Base-by-base conservation (phyloP, 257 asterid species). In the Fraxinus quadrangulata region DNA sequence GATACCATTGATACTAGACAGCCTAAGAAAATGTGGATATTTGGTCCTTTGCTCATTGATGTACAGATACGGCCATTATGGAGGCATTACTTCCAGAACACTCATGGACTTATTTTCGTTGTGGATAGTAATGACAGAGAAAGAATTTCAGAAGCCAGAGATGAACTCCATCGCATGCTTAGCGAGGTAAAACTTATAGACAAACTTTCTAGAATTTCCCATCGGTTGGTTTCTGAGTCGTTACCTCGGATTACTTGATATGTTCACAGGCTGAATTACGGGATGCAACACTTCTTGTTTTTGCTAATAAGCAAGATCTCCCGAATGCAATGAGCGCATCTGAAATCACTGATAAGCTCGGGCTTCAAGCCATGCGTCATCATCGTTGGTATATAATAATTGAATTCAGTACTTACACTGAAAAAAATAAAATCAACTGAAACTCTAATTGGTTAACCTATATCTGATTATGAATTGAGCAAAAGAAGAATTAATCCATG, bases 101-200 rank as follows among this genome's bases (percentile, higher is more conserved):
- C 90, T 6, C 89, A 87, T 2, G 88, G 90, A 3, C 83, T 89
- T 23, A 87, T 89, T 31, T 89, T 86, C 70, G 88, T 89, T 59
- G 88, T 86, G 24, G 91, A 89, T 76, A 87, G 90, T 79, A 84
- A 82, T 67, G 89, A 85, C 79, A 70, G 84, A 40, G 88, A 85
- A 24, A 83, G 90, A 54, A 45, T 84, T 34, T 47, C 82, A 28
- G 89, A 87, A 81, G 91, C 88, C 73, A 83, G 84, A 49, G 88
- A 83, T 42, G 88, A 88, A 74, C 86, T 88, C 16, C 90, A 84
- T 65, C 86, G 89, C 63, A 84, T 88, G 88, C 84, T 86, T 28
- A 80, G 75, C 21, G 86, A 85, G 87, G 91, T 84, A 40, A 59
- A 72, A 23, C 42, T 67, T 65, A 73, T 68, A 77, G 45, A 16